Base-by-base conservation (phyloP, 2,329 filamentous ascomycete species). In the Penicillium freii region DNA sequence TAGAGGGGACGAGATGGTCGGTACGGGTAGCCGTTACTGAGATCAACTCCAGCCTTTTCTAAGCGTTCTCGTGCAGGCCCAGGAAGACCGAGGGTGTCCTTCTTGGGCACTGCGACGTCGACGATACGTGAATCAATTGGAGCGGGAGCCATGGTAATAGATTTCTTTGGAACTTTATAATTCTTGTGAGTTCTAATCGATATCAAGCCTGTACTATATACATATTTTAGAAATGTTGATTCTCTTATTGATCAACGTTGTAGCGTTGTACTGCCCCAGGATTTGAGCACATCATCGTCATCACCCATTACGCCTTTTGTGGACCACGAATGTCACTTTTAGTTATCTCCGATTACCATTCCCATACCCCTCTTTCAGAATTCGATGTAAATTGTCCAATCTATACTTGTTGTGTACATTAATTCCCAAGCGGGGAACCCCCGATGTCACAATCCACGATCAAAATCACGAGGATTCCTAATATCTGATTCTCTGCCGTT, bases 11-110 rank as follows among this genome's bases (percentile, higher is more conserved):
- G 80, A 0, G 84, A 81, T 1, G 87, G 87, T 0, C 87, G 83
- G 65, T 90, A 90, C 0, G 88, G 88, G 62, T 91, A 91, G 0
- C 88, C 88, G 1, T 84, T 75, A 0, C 85, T 87, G 2, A 91
- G 77, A 67, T 91, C 87, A 52, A 91, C 81, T 1, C 85, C 87
- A 0, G 86, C 87, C 60, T 88, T 89, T 63, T 85, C 82, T 0
- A 91, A 78, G 4, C 88, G 81, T 48, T 80, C 75, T 1, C 80
- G 78, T 1, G 87, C 76, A 1, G 82, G 65, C 10, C 78, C 78
- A 3, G 88, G 88, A 7, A 91, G 76, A 1, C 78, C 80, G 1
- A 91, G 77, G 0, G 75, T 85, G 67, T 90, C 86, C 66, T 89
- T 90, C 60, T 75, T 80, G 0, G 82, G 87, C 58, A 82, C 74